Evolutionary conservation across 768 basidiomycete genomes (phyloP), one percentile per base, ranked within the genome.

Genomic region (Tremella fuciformis): DNA sequence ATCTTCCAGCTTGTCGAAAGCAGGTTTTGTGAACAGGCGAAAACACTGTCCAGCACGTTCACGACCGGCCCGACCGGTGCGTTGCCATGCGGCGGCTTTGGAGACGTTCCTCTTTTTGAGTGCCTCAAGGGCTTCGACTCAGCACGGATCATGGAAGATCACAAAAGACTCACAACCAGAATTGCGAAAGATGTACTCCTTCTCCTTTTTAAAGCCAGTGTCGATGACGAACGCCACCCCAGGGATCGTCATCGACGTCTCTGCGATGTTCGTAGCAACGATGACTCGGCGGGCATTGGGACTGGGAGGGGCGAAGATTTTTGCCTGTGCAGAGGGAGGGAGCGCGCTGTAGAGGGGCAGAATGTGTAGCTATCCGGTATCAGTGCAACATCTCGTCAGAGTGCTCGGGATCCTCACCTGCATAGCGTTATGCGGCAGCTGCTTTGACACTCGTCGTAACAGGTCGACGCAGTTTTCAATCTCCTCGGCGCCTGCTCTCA

Each of bases 231-330:
- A 98, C 69, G 84, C 87, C 57, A 99, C 86, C 0, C 92, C 92
- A 2, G 93, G 91, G 71, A 99, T 96, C 13, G 96, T 98, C 73
- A 99, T 91, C 13, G 88, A 90, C 0, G 96, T 98, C 77, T 99
- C 96, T 11, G 96, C 96, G 58, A 99, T 93, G 77, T 98, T 99
- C 16, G 96, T 99, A 1, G 96, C 88, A 39, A 99, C 81, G 62
- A 99, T 91, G 77, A 92, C 88, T 77, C 97, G 93, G 57, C 96
- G 84, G 1, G 83, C 84, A 53, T 84, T 82, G 1, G 83, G 72
- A 13, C 87, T 84, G 0, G 88, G 78, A 0, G 84, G 78, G 0
- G 77, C 71, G 77, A 98, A 98, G 48, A 89, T 89, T 71, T 84
- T 85, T 44, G 84, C 78, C 77, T 96, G 92, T 62, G 88, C 84